A percentile compares a stretch with the other conserved stretches of the same genome.
These are phyloP conservation scores for Syzygium aqueum DNA, from an alignment of 345 rosid species.

Conservation along the genomic window DNA sequence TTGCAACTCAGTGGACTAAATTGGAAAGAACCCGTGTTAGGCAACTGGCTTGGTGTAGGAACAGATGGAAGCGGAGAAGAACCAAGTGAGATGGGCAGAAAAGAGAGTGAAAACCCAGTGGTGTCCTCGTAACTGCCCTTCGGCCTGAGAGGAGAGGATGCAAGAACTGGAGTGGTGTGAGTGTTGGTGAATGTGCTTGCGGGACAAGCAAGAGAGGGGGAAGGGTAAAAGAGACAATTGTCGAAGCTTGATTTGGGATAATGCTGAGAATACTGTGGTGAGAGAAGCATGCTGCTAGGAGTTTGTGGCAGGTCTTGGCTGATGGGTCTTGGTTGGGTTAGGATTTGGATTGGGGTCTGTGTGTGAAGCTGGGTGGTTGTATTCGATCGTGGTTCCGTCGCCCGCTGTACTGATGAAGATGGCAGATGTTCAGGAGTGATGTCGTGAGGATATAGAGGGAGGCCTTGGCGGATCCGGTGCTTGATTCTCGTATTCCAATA, in stretches of 20 bases:
- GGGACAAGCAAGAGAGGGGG: conserved; percentile 2
- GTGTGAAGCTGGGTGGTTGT: neutral
- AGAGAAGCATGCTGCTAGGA: conserved; percentile 28
- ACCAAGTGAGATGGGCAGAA: neutral
- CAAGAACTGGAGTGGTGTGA: conserved; percentile 1
- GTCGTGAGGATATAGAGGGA: conserved; percentile 54
- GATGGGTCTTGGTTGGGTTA: neutral
- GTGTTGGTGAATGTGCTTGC: conserved; percentile 12
- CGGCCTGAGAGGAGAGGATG: conserved; percentile 1
- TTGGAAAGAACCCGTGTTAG: conserved; percentile 1
- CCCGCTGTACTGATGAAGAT: conserved; percentile 4
- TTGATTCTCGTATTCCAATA: conserved; percentile 70
- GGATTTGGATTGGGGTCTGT: conserved; percentile 1
- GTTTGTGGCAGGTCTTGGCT: neutral
- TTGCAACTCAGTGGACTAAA: conserved; percentile 1
- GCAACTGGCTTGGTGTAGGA: neutral
- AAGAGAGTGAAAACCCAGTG: neutral
- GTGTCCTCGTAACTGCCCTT: neutral
- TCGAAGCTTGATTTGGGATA: conserved; percentile 8
- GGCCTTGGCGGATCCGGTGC: conserved; percentile 56
- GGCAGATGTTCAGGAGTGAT: conserved; percentile 28
- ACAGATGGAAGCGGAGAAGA: neutral
- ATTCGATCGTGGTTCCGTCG: neutral
- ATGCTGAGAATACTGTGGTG: conserved; percentile 4
- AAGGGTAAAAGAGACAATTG: conserved; percentile 16